These are phyloP conservation scores for Rhizopus sp. DNA, from an alignment of 371 early-diverging fungal species.

Conservation along the genomic window DNA sequence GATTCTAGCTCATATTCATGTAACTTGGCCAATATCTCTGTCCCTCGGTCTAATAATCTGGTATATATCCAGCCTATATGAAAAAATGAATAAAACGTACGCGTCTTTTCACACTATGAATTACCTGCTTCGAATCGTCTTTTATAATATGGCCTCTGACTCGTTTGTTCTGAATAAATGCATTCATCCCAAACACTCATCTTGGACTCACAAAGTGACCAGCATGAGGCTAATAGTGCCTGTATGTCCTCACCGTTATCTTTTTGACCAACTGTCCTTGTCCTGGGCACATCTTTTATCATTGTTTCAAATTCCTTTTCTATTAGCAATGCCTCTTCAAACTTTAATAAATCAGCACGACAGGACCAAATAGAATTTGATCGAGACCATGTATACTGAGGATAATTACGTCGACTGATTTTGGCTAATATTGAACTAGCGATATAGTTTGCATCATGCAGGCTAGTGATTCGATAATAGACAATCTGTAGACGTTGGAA, in stretches of 20 bases:
- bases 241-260: slow-evolving; percentile 19
- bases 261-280: not conserved
- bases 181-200: slow-evolving; percentile 47
- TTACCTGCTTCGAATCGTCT: slow-evolving; percentile 59
- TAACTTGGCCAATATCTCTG: slow-evolving; percentile 56
- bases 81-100: slow-evolving; percentile 10
- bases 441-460: slow-evolving; percentile 40
- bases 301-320: slow-evolving; percentile 35
- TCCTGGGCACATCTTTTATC: slow-evolving; percentile 22
- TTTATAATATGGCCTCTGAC: slow-evolving; percentile 37
- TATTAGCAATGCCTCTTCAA: slow-evolving; percentile 52
- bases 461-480: slow-evolving; percentile 46
- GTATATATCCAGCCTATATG: slow-evolving; percentile 64
- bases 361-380: slow-evolving; percentile 54
- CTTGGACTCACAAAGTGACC: slow-evolving; percentile 41
- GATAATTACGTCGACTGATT: slow-evolving; percentile 60
- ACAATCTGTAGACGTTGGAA: slow-evolving; percentile 57
- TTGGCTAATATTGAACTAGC: slow-evolving; percentile 56
- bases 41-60: slow-evolving; percentile 58
- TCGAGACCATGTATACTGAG: slow-evolving; percentile 52
- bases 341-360: slow-evolving; percentile 55
- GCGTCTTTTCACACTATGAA: slow-evolving; percentile 1
- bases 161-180: slow-evolving; percentile 21
- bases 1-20: slow-evolving; percentile 63
- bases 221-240: slow-evolving; percentile 18